Conservation (phyloP, 1,284 basidiomycete species). For the Cryptococcus maquisensis region DNA sequence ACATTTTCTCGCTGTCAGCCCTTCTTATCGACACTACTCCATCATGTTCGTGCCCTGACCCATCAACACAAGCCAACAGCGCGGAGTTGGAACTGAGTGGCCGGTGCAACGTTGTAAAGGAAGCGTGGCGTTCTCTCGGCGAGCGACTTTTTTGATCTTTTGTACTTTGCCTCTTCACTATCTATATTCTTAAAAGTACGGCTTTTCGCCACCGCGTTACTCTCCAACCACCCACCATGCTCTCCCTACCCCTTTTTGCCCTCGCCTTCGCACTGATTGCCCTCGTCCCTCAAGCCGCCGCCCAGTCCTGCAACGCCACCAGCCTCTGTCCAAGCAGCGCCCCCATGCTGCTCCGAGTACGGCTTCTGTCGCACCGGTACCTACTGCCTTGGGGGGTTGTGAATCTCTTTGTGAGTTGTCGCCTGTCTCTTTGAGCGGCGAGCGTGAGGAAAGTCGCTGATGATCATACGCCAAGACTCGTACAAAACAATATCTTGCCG, state of each 20-base stretch:
- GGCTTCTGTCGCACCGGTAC: slow-evolving; percentile 64
- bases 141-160: too few species aligned
- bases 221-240: not conserved
- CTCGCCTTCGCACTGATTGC: not conserved
- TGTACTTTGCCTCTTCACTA: too few species aligned
- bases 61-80: too few species aligned
- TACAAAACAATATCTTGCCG: slow-evolving; percentile 61
- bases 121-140: too few species aligned
- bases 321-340: slow-evolving; percentile 55
- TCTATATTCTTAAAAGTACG: too few species aligned
- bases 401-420: slow-evolving; percentile 58
- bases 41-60: too few species aligned
- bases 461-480: slow-evolving; percentile 47
- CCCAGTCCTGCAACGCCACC: slow-evolving; percentile 25
- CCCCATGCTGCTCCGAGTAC: slow-evolving; percentile 73
- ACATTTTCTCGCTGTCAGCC: too few species aligned
- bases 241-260: not conserved
- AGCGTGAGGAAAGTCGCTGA: not conserved
- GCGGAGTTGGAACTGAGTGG: too few species aligned
- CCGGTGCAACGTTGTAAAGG: too few species aligned
- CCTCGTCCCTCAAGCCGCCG: slow-evolving; percentile 9
- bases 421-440: not conserved
- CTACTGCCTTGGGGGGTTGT: slow-evolving; percentile 75
- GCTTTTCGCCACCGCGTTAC: not conserved
- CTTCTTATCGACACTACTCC: too few species aligned